Conservation (phyloP, 1,284 basidiomycete genomes). For the Cutaneotrichosporon daszewskae region DNA sequence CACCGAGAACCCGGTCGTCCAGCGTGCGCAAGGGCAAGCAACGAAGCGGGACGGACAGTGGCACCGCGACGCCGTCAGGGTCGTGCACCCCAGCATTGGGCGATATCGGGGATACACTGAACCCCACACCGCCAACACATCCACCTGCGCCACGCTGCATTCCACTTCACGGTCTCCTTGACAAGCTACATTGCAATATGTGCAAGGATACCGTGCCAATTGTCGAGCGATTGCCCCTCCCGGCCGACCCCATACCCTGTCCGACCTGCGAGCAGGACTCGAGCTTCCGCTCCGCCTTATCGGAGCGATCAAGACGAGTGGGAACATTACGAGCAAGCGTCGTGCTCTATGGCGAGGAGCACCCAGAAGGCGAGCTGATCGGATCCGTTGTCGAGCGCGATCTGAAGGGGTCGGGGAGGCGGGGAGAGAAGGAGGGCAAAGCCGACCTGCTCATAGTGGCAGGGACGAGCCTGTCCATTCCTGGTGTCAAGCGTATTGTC, state of each 20-base stretch:
- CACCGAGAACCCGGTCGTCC: not conserved
- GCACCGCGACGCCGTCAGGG: not conserved
- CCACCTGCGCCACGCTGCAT: constrained; percentile 62
- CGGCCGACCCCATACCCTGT: constrained; percentile 61
- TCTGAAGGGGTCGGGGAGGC: constrained; percentile 56
- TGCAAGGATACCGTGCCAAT: constrained; percentile 70
- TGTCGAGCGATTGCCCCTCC: constrained; percentile 55
- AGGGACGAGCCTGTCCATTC: constrained; percentile 82
- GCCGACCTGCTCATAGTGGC: constrained; percentile 78
- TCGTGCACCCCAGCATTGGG: constrained; percentile 4
- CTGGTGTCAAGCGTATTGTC: constrained; percentile 87
- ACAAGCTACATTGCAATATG: constrained; percentile 70
- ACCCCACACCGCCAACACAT: constrained; percentile 7
- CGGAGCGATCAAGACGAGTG: constrained; percentile 73
- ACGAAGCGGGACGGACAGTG: not conserved
- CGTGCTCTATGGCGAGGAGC: constrained; percentile 83
- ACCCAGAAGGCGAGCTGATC: constrained; percentile 81
- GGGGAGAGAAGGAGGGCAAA: constrained; percentile 30
- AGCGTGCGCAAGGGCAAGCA: not conserved
- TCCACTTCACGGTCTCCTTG: constrained; percentile 81
- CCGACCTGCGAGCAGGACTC: constrained; percentile 70
- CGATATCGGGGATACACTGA: not conserved
- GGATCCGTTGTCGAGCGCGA: constrained; percentile 72
- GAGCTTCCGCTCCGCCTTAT: constrained; percentile 62
- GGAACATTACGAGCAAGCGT: constrained; percentile 80